Percentiles rank a stretch among this genome's conserved stretches.
Evolutionary conservation across 2,329 filamentous ascomycete species (phyloP).

Genomic region (Colletotrichum destructivum): DNA sequence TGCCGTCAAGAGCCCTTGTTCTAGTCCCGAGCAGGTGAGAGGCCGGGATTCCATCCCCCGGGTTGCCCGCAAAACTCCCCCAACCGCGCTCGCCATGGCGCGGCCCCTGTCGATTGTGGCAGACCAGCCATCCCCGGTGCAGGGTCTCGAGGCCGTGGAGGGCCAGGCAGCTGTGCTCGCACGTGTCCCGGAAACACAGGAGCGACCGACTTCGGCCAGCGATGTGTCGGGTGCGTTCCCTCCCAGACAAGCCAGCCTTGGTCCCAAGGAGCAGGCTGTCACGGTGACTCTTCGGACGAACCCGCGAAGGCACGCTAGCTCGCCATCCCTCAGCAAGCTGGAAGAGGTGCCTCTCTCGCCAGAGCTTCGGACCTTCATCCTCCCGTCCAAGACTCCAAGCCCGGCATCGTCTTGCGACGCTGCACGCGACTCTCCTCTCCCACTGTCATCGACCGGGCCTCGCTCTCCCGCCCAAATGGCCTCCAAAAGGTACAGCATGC

Average conservation of each 20-base stretch:
- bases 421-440: constrained; percentile 45
- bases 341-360: constrained; percentile 43
- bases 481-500: constrained; percentile 45
- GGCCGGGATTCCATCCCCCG: constrained; percentile 47
- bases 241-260: constrained; percentile 43
- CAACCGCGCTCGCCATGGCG: constrained; percentile 63
- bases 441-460: constrained; percentile 53
- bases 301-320: constrained; percentile 51
- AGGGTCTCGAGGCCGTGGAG: constrained; percentile 19
- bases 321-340: constrained; percentile 50
- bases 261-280: constrained; percentile 15
- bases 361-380: constrained; percentile 43
- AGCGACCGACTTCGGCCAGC: background rate
- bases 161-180: constrained; percentile 2
- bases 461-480: constrained; percentile 43
- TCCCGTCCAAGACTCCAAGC: constrained; percentile 19
- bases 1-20: constrained; percentile 50
- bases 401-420: constrained; percentile 44
- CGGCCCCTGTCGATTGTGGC: constrained; percentile 69
- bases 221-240: constrained; percentile 16
- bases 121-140: constrained; percentile 65
- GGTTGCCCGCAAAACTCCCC: constrained; percentile 55
- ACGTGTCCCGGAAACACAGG: background rate
- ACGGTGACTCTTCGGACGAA: constrained; percentile 41
- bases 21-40: constrained; percentile 44